Evolutionary conservation across 148 eudicot species (phyloP).

Genomic region (Persicaria tinctoria): DNA sequence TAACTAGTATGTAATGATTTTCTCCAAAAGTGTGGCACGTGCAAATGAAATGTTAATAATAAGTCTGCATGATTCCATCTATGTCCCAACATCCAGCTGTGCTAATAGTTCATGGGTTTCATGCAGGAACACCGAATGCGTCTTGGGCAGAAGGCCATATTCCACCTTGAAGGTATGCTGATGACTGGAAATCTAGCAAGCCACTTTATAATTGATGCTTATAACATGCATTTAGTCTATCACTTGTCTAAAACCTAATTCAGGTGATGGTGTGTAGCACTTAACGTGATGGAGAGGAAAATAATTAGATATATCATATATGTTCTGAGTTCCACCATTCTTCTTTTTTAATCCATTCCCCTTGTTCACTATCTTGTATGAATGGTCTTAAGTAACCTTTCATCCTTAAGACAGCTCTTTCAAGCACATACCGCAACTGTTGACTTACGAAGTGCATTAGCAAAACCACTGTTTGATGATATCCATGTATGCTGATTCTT

Average conservation of each 20-base stretch:
- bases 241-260: background rate
- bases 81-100: background rate
- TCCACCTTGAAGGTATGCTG: slow-evolving; percentile 84
- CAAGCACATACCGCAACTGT: background rate
- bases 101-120: background rate
- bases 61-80: background rate
- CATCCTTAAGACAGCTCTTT: background rate
- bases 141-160: slow-evolving; percentile 96
- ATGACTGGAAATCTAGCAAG: background rate
- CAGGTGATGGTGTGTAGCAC: background rate
- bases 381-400: background rate
- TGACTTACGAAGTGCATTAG: background rate
- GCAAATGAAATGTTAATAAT: background rate
- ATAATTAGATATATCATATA: background rate
- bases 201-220: background rate
- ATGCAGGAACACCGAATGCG: slow-evolving; percentile 90
- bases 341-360: background rate
- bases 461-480: background rate
- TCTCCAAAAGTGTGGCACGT: background rate
- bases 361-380: background rate
- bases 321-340: background rate
- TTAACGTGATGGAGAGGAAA: background rate
- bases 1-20: background rate
- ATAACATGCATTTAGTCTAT: background rate
- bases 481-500: background rate